These are phyloP conservation scores for Yamadazyma phyllophila DNA, from an alignment of 805 yeast genomes.

Conservation along the genomic window DNA sequence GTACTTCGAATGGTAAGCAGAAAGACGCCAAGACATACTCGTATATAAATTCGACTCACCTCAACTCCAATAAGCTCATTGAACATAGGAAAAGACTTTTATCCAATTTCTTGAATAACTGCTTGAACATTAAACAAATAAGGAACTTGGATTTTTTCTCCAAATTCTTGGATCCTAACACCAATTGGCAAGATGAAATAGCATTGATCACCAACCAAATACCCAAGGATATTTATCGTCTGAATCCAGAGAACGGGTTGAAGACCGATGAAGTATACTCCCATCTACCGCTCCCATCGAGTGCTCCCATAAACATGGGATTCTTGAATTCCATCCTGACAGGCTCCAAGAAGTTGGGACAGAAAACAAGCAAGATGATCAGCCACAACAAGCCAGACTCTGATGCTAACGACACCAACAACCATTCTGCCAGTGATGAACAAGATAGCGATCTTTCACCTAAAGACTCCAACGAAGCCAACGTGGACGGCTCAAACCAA, in stretches of 20 bases:
- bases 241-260: constrained; percentile 46
- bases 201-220: constrained; percentile 34
- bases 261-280: constrained; percentile 34
- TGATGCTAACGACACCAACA: neutral
- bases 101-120: constrained; percentile 73
- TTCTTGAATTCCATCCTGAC: constrained; percentile 27
- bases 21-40: constrained; percentile 19
- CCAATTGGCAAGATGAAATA: constrained; percentile 74
- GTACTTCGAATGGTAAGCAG: constrained; percentile 4
- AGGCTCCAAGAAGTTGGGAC: constrained; percentile 25
- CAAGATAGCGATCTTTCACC: constrained; percentile 7
- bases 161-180: constrained; percentile 81
- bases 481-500: constrained; percentile 3
- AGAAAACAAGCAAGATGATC: constrained; percentile 22
- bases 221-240: constrained; percentile 39
- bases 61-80: constrained; percentile 34
- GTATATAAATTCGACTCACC: constrained; percentile 41
- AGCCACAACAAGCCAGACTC: constrained; percentile 3
- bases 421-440: constrained; percentile 4
- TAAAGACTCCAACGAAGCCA: constrained; percentile 4
- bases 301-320: constrained; percentile 24
- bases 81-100: constrained; percentile 69
- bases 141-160: constrained; percentile 61
- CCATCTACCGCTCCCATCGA: constrained; percentile 32
- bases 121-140: constrained; percentile 57